A percentile compares a stretch with the other conserved stretches of the same genome.
Evolutionary conservation across 2,329 filamentous ascomycete species (phyloP).

Genomic region (Colletotrichum kahawae): DNA sequence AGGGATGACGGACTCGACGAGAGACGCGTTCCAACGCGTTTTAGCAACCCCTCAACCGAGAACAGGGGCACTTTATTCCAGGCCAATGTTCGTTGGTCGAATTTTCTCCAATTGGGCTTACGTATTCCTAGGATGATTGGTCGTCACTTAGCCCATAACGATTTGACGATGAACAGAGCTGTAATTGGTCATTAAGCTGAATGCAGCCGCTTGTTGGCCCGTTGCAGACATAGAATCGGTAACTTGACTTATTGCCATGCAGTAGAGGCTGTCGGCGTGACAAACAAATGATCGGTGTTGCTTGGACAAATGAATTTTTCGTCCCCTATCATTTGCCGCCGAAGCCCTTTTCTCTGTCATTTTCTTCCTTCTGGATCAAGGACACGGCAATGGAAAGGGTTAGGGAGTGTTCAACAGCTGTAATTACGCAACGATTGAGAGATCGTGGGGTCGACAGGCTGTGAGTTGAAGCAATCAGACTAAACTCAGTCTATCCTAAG

Average conservation of each 20-base stretch:
- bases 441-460: neutral
- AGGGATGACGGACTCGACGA: neutral
- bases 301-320: neutral
- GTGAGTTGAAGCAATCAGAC: neutral
- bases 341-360: neutral
- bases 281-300: neutral
- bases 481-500: no score
- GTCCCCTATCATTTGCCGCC: rapidly evolving
- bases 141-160: no score
- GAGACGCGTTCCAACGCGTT: neutral
- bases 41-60: neutral
- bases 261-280: neutral
- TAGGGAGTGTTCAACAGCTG: neutral
- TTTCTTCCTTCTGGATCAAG: rapidly evolving
- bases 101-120: no score
- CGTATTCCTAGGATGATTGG: no score
- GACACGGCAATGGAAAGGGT: rapidly evolving
- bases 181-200: no score
- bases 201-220: no score
- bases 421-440: neutral
- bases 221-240: no score
- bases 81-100: no score
- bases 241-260: rapidly evolving
- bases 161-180: no score
- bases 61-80: no score